Percentiles rank a stretch among this genome's conserved stretches.
Conservation (phyloP, 2,329 filamentous ascomycete species). For the Aspergillus tubingensis region DNA sequence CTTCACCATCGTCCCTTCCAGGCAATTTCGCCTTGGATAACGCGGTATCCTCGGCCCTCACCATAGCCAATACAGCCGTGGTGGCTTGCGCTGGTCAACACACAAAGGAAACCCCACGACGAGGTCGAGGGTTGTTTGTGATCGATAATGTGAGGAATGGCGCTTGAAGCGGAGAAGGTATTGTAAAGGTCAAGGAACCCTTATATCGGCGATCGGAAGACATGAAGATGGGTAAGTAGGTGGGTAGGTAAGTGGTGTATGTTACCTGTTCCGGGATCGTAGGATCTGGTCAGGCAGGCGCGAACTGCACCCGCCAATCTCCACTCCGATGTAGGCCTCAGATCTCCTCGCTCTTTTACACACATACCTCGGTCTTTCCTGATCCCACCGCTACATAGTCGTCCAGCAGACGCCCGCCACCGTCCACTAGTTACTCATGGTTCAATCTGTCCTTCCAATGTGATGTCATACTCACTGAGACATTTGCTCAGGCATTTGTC, state of each 20-base stretch:
- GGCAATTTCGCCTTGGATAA: conserved; percentile 18
- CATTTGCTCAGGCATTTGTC: neutral
- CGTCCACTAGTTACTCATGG: neutral
- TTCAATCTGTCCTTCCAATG: neutral
- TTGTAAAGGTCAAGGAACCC: neutral
- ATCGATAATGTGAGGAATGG: neutral
- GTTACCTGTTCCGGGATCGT: neutral
- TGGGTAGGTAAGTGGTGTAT: neutral
- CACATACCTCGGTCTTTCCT: neutral
- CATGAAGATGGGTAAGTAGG: neutral
- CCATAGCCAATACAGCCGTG: conserved; percentile 18
- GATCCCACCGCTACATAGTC: neutral
- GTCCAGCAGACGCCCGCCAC: neutral
- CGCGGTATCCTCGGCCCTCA: conserved; percentile 18
- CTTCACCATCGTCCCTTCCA: neutral
- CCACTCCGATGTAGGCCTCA: neutral
- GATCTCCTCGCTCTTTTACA: neutral
- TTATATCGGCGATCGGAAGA: neutral
- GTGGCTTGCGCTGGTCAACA: conserved; percentile 9
- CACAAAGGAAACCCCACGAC: conserved; percentile 7
- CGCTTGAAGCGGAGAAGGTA: neutral
- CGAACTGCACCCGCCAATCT: neutral
- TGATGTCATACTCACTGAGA: neutral
- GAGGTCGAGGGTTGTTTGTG: neutral
- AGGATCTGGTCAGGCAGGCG: neutral